A percentile compares a stretch with the other conserved stretches of the same genome.
Evolutionary conservation across 768 basidiomycete species (phyloP).

Genomic region (Collybiopsis confluens): DNA sequence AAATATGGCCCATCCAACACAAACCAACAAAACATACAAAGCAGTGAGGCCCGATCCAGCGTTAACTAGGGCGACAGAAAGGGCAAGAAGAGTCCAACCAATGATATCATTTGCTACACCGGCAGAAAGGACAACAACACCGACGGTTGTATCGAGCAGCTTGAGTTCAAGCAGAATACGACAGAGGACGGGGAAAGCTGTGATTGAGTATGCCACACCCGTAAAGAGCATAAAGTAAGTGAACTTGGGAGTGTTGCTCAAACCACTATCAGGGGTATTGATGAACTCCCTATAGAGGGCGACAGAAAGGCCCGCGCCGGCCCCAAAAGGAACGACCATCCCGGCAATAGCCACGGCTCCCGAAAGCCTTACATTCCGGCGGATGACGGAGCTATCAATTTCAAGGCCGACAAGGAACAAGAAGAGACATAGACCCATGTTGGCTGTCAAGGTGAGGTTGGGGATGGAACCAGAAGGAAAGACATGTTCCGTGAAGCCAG

Average conservation of each 20-base stretch:
- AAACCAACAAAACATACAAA: conserved; percentile 76
- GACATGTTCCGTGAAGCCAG: conserved; percentile 81
- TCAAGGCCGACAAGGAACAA: conserved; percentile 92
- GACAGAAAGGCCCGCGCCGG: conserved; percentile 63
- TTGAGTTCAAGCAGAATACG: conserved; percentile 89
- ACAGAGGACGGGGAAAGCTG: conserved; percentile 82
- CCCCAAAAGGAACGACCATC: conserved; percentile 82
- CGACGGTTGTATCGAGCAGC: conserved; percentile 86
- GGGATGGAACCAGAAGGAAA: conserved; percentile 72
- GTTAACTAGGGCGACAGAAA: conserved; percentile 91
- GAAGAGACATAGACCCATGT: conserved; percentile 84
- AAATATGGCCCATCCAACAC: conserved; percentile 78
- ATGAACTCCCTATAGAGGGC: conserved; percentile 78
- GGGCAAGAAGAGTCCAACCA: conserved; percentile 84
- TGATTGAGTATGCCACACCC: conserved; percentile 87
- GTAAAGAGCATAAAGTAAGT: conserved; percentile 93
- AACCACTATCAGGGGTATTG: conserved; percentile 23
- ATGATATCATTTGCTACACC: conserved; percentile 88
- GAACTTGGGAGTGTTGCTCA: conserved; percentile 46
- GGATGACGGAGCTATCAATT: conserved; percentile 78
- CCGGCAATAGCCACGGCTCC: conserved; percentile 73
- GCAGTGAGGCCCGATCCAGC: conserved; percentile 80
- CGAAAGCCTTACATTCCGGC: conserved; percentile 68
- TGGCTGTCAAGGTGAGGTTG: conserved; percentile 82
- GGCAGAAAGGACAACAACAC: conserved; percentile 88